Evolutionary conservation across 257 asterid genomes (phyloP), one percentile per base, ranked within the genome.

Genomic region (Plantago ovata): DNA sequence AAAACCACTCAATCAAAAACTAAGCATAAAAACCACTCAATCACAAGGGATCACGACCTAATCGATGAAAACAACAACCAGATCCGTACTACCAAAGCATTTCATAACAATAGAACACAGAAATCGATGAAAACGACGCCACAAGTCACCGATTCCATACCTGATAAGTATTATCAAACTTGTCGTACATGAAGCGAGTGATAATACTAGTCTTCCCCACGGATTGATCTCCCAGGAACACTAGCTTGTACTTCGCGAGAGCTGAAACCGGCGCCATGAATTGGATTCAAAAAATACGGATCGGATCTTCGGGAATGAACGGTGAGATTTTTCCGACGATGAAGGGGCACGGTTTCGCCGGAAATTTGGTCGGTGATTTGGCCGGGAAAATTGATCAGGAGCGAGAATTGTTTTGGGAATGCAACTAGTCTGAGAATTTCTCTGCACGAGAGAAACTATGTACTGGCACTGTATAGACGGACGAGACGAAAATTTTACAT

Each of bases 161-260:
- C 93, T 90, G 95, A 72, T 89, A 89, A 55, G 97, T 84, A 51
- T 76, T 89, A 32, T 89, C 97, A 77, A 89, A 89, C 66, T 89
- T 89, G 54, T 89, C 97, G 63, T 89, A 89, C 97, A 89, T 89
- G 59, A 89, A 89, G 10, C 97, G 95, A 61, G 97, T 89, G 72
- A 89, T 89, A 57, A 89, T 89, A 72, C 97, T 89, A 47, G 97
- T 89, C 77, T 89, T 89, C 0, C 97, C 97, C 18, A 90, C 97
- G 4, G 97, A 89, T 64, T 89, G 97, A 82, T 89, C 95, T 53
- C 97, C 97, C 71, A 89, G 55, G 73, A 89, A 89, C 59, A 90
- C 96, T 13, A 90, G 60, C 72, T 90, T 86, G 77, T 84, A 90
- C 95, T 90, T 90, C 3, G 96, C 97, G 62, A 90, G 84, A 63